Percentiles rank a stretch among this genome's conserved stretches.
phyloP scores from a whole-genome alignment of 352 stramenopile species.

The Pythium oligandrum region DNA sequence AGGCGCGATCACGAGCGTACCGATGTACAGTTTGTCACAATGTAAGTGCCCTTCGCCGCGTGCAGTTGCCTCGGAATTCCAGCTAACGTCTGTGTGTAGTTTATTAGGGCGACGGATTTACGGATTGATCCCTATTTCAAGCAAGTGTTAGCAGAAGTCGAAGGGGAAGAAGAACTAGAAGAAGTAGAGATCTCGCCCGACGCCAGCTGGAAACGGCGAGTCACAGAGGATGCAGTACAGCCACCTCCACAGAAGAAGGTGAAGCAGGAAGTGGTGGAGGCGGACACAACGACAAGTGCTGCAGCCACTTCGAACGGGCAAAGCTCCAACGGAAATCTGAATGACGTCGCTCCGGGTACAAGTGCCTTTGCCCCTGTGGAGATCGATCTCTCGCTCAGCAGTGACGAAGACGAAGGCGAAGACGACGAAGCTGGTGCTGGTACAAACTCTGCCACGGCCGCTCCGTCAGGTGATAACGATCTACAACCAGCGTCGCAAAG shows the following conservation, averaged over 20 bases:
- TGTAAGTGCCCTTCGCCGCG: constrained; percentile 28
- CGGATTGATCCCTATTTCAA: constrained; percentile 89
- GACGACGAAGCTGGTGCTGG: background rate
- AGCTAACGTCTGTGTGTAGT: constrained; percentile 26
- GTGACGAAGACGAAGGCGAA: constrained; percentile 54
- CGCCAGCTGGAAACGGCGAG: constrained; percentile 68
- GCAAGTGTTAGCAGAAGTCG: constrained; percentile 79
- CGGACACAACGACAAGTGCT: background rate
- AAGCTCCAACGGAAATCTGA: constrained; percentile 4
- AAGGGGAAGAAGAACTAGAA: constrained; percentile 79
- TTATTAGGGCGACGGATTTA: constrained; percentile 87
- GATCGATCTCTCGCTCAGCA: constrained; percentile 69
- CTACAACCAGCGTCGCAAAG: background rate
- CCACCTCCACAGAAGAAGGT: constrained; percentile 45
- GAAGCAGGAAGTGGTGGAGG: constrained; percentile 40
- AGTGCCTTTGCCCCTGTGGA: constrained; percentile 41
- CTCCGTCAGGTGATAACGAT: background rate
- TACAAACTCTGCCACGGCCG: background rate
- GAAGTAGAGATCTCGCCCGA: constrained; percentile 89
- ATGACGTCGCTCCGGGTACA: constrained; percentile 13
- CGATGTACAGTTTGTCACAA: constrained; percentile 89
- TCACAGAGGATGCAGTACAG: constrained; percentile 38
- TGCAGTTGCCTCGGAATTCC: too few species aligned
- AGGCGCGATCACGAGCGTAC: constrained; percentile 82
- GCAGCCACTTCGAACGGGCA: constrained; percentile 5